phyloP scores from a whole-genome alignment of 257 asterid genomes.

The Solanum okadae region DNA sequence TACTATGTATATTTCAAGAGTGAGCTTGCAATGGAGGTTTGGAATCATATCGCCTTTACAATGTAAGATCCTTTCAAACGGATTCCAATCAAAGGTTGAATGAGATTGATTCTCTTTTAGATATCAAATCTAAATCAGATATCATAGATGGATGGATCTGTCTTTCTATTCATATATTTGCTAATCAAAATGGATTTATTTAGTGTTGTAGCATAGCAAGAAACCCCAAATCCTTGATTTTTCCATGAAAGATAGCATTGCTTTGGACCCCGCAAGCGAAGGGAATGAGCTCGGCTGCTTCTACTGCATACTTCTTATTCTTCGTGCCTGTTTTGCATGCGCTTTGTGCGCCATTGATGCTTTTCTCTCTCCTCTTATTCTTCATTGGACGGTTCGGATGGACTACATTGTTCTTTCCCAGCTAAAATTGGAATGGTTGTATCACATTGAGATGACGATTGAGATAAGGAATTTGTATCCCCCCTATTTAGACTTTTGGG shows the following conservation, averaged over 20 bases:
- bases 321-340: background rate
- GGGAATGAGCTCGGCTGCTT: background rate
- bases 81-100: background rate
- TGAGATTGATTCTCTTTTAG: background rate
- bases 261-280: background rate
- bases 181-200: background rate
- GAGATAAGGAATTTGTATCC: background rate
- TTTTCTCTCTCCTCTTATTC: background rate
- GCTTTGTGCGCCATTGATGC: background rate
- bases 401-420: background rate
- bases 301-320: background rate
- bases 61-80: background rate
- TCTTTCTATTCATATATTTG: background rate
- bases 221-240: background rate
- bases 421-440: background rate
- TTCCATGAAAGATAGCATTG: background rate
- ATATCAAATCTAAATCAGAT: background rate
- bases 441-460: background rate
- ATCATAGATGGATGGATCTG: background rate
- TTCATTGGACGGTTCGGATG: background rate
- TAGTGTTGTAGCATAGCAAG: background rate
- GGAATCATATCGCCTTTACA: background rate
- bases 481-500: background rate
- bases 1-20: background rate
- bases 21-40: background rate